Conservation (phyloP, 306 rosid species). For the Cicer judaicum region DNA sequence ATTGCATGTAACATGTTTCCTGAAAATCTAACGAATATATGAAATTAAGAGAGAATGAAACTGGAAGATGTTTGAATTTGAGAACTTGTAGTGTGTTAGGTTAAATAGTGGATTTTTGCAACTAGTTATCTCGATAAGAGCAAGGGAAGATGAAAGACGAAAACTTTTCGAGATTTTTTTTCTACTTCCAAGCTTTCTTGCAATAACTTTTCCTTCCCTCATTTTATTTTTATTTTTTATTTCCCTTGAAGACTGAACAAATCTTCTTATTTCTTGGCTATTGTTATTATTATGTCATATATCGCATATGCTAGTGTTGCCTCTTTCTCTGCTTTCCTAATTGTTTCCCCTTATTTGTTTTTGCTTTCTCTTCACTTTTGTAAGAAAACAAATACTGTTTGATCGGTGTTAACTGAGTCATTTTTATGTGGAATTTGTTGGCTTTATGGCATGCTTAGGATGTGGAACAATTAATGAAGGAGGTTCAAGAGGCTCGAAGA, state of each 20-base stretch:
- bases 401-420: not conserved
- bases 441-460: constrained; percentile 62
- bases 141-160: constrained; percentile 6
- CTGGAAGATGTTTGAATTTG: constrained; percentile 3
- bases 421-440: constrained; percentile 29
- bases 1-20: constrained; percentile 2
- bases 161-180: constrained; percentile 19
- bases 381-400: constrained; percentile 9
- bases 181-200: constrained; percentile 4
- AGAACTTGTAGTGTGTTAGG: not conserved
- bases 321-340: too few relatives aligned
- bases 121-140: constrained; percentile 24
- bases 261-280: too few relatives aligned
- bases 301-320: too few relatives aligned
- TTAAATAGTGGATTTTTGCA: constrained; percentile 10
- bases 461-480: constrained; percentile 91
- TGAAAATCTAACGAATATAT: constrained; percentile 2
- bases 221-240: not conserved
- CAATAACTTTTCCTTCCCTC: not conserved
- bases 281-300: too few relatives aligned
- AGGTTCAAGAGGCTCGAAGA: constrained; percentile 99
- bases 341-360: not conserved
- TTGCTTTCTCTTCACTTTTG: constrained; percentile 23
- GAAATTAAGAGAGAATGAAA: constrained; percentile 3
- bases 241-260: too few relatives aligned